Conservation (phyloP, 176 grass and related monocot species). For the Triticum urartu region DNA sequence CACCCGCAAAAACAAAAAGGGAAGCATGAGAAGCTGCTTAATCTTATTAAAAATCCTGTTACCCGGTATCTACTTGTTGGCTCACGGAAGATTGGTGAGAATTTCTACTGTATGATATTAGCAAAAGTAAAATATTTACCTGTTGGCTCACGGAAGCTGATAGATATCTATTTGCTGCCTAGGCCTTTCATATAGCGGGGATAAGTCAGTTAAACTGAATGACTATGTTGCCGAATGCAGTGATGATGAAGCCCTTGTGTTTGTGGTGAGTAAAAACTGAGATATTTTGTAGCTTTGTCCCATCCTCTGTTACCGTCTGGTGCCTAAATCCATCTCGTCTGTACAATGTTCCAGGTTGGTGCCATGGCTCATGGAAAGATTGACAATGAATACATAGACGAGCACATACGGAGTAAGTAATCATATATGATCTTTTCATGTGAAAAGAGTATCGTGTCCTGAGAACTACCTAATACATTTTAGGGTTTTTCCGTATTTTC, state of each 20-base stretch:
- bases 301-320: neutral
- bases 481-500: neutral
- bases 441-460: neutral
- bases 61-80: constrained; percentile 75
- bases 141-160: neutral
- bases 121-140: neutral
- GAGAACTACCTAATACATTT: neutral
- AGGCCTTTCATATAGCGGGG: constrained; percentile 89
- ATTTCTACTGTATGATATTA: neutral
- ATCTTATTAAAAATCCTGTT: constrained; percentile 97
- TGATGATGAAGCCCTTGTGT: constrained; percentile 71
- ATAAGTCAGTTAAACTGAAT: constrained; percentile 80
- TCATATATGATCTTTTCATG: neutral
- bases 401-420: constrained; percentile 83
- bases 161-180: constrained; percentile 16
- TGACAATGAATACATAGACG: constrained; percentile 66
- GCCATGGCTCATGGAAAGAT: constrained; percentile 96
- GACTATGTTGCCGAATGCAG: constrained; percentile 77
- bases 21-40: constrained; percentile 69
- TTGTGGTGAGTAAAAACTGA: constrained; percentile 63
- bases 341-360: constrained; percentile 63
- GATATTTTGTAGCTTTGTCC: neutral
- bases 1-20: no score
- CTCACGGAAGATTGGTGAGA: constrained; percentile 76
- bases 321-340: neutral